These are phyloP conservation scores for Betula pendula DNA, from an alignment of 306 rosid genomes.

Conservation along the genomic window DNA sequence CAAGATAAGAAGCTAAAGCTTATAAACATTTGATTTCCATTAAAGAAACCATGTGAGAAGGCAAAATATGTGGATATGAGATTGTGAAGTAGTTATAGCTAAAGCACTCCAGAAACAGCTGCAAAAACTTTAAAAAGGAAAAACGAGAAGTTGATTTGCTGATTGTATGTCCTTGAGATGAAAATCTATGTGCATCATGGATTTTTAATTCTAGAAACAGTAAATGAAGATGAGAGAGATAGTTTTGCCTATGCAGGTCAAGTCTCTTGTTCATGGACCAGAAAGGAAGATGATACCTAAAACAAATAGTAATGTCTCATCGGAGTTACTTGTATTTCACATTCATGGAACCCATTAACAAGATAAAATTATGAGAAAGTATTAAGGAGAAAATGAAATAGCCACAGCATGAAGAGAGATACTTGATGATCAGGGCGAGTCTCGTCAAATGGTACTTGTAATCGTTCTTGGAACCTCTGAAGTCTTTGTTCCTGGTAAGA, in stretches of 20 bases:
- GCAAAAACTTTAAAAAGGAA: neutral
- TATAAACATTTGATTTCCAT: neutral
- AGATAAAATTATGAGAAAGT: neutral
- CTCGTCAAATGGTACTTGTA: constrained; percentile 77
- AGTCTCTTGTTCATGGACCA: neutral
- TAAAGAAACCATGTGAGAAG: neutral
- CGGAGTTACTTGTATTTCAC: neutral
- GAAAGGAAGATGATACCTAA: neutral
- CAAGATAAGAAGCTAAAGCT: neutral
- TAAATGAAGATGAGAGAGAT: neutral
- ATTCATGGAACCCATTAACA: neutral
- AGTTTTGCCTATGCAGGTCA: neutral
- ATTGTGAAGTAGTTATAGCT: neutral
- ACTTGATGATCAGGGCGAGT: constrained; percentile 79
- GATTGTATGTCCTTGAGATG: neutral
- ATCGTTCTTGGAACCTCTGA: constrained; percentile 76
- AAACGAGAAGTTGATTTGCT: neutral
- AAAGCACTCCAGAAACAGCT: neutral
- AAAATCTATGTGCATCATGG: neutral
- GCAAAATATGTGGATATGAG: neutral
- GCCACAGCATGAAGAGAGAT: constrained; percentile 29
- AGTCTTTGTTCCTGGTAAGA: constrained; percentile 71
- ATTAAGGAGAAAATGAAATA: neutral
- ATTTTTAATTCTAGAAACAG: neutral
- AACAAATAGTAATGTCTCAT: constrained; percentile 1